Conservation (phyloP, 495 filamentous ascomycete species). For the Extremus antarcticus region DNA sequence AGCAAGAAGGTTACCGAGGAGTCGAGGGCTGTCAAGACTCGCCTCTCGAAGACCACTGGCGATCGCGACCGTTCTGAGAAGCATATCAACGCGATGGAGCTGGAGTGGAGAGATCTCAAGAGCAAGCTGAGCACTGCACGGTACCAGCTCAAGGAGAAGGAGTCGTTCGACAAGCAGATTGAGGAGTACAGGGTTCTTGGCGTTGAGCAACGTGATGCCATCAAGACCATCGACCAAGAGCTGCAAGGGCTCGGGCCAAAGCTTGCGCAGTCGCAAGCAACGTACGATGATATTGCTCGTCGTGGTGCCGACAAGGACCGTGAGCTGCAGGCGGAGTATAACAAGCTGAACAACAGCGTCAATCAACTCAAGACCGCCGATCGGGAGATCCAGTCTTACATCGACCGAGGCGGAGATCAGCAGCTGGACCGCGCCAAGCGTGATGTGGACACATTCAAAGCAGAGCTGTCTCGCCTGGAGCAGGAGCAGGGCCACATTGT, state of each 20-base stretch:
- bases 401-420: slow-evolving; percentile 59
- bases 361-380: slow-evolving; percentile 65
- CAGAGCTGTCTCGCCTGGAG: slow-evolving; percentile 53
- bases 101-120: slow-evolving; percentile 56
- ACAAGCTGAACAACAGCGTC: slow-evolving; percentile 57
- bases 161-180: slow-evolving; percentile 52
- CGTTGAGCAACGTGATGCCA: slow-evolving; percentile 52
- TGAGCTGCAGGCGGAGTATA: slow-evolving; percentile 58
- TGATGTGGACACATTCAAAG: slow-evolving; percentile 56
- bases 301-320: slow-evolving; percentile 64
- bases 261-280: slow-evolving; percentile 59
- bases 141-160: slow-evolving; percentile 69
- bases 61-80: slow-evolving; percentile 64
- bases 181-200: slow-evolving; percentile 61
- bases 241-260: slow-evolving; percentile 60
- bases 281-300: slow-evolving; percentile 62
- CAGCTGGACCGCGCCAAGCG: slow-evolving; percentile 58
- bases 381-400: slow-evolving; percentile 69
- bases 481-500: slow-evolving; percentile 56
- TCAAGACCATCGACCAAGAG: slow-evolving; percentile 56
- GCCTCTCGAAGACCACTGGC: slow-evolving; percentile 47
- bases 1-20: slow-evolving; percentile 58
- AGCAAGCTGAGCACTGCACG: slow-evolving; percentile 57
- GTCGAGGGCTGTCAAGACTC: slow-evolving; percentile 47
- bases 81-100: slow-evolving; percentile 56